These are phyloP conservation scores for Solanum sejunctum DNA, from an alignment of 257 asterid species.

Conservation along the genomic window DNA sequence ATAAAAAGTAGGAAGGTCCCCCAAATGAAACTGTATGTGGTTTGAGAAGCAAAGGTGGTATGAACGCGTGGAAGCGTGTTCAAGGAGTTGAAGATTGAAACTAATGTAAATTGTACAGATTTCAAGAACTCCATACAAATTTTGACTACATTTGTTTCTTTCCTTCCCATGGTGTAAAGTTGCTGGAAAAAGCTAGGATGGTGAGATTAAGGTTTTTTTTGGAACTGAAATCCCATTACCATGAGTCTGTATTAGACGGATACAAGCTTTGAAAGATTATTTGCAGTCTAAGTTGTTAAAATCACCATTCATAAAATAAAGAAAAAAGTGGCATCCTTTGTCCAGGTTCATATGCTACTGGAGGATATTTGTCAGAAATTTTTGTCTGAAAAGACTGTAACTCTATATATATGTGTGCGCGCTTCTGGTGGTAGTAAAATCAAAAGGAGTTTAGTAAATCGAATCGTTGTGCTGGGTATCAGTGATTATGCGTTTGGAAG, in stretches of 20 bases:
- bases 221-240: not conserved
- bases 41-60: not conserved
- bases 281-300: not conserved
- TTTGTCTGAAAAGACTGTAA: not conserved
- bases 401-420: not conserved
- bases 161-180: not conserved
- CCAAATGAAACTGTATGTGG: not conserved
- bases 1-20: not conserved
- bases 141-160: not conserved
- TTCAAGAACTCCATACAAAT: not conserved
- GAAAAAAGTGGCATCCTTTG: not conserved
- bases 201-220: not conserved
- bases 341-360: not conserved
- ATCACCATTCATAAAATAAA: not conserved
- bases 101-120: not conserved
- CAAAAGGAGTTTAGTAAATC: not conserved
- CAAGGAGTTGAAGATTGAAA: not conserved
- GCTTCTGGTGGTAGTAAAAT: not conserved
- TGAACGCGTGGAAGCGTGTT: not conserved
- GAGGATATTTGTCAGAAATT: not conserved
- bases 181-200: not conserved
- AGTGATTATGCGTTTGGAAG: not conserved
- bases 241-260: not conserved
- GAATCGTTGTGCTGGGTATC: not conserved
- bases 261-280: not conserved